Evolutionary conservation across 306 rosid genomes (phyloP).

Genomic region (Leucaena leucocephala): DNA sequence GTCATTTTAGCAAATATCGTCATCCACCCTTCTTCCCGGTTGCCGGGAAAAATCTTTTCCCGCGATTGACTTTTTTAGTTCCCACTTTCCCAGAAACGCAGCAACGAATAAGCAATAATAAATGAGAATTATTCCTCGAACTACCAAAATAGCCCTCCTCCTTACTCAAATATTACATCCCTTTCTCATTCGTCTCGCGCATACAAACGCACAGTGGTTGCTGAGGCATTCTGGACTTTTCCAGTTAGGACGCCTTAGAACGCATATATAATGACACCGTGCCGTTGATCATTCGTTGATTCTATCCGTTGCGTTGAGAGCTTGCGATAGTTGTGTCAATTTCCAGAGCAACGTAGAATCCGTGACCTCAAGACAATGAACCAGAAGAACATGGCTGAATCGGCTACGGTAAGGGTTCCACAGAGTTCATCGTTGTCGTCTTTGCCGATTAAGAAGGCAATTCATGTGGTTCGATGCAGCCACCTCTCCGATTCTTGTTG

Average conservation of each 20-base stretch:
- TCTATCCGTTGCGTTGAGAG: conserved; percentile 37
- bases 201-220: no score
- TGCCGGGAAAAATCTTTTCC: not conserved
- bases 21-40: not conserved
- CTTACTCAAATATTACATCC: not conserved
- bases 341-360: conserved; percentile 44
- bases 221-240: not conserved
- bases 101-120: not conserved
- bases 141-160: not conserved
- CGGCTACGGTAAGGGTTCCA: conserved; percentile 34
- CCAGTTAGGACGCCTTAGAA: not conserved
- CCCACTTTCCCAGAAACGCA: not conserved
- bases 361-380: conserved; percentile 37
- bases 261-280: not conserved
- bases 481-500: conserved; percentile 25
- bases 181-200: not conserved
- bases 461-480: not conserved
- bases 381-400: conserved; percentile 22
- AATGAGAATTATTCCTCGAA: not conserved
- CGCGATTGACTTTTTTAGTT: not conserved
- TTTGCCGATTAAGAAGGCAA: not conserved
- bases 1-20: not conserved
- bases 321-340: conserved; percentile 1
- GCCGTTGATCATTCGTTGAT: not conserved
- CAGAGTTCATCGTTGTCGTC: not conserved